A percentile compares a stretch with the other conserved stretches of the same genome.
phyloP scores from a whole-genome alignment of 805 yeast genomes.

The Teunomyces tritomae region DNA sequence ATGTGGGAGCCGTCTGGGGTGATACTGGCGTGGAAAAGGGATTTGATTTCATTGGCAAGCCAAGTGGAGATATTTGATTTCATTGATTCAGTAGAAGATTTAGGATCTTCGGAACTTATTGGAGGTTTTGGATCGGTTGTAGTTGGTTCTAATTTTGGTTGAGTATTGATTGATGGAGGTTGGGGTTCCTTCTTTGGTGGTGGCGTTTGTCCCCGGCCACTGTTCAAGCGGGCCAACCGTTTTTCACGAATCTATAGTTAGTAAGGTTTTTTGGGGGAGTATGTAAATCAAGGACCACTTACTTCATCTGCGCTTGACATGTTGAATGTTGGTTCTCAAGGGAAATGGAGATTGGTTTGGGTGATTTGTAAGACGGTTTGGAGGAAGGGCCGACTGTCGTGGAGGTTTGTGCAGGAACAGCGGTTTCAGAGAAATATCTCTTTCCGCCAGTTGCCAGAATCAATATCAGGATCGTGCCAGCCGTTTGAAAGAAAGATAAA shows the following conservation, averaged over 20 bases:
- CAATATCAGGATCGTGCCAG: too few relatives aligned
- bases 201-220: not conserved
- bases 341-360: too few relatives aligned
- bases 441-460: too few relatives aligned
- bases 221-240: slow-evolving; percentile 49
- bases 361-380: too few relatives aligned
- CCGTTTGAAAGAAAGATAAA: too few relatives aligned
- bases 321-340: not conserved
- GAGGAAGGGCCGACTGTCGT: too few relatives aligned
- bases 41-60: slow-evolving; percentile 37
- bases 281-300: slow-evolving; percentile 6
- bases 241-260: slow-evolving; percentile 45
- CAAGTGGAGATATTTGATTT: slow-evolving; percentile 23
- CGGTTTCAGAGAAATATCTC: too few relatives aligned
- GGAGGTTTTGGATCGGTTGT: not conserved
- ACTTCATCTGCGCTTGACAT: slow-evolving; percentile 17
- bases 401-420: too few relatives aligned
- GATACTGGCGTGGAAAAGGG: slow-evolving; percentile 32
- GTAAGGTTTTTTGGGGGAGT: slow-evolving; percentile 8
- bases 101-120: not conserved
- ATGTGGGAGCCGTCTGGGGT: slow-evolving; percentile 11
- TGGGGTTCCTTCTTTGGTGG: not conserved
- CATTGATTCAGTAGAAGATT: not conserved
- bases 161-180: not conserved
- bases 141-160: not conserved